Conservation (phyloP, 345 rosid genomes). For the Turritis glabra region DNA sequence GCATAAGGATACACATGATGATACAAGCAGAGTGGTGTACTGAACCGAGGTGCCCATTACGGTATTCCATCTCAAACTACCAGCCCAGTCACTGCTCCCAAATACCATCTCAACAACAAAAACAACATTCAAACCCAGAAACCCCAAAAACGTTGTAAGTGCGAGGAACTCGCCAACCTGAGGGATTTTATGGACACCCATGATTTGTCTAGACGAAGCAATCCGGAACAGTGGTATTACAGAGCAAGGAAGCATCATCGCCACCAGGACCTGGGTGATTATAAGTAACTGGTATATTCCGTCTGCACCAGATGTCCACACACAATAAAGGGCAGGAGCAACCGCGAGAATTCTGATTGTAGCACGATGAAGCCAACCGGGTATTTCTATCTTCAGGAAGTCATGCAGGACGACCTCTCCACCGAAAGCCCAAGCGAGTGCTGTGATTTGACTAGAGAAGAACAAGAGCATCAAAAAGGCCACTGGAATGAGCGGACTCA, state of each 20-base stretch:
- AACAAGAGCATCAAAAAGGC: constrained; percentile 61
- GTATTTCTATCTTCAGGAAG: constrained; percentile 80
- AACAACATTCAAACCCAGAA: constrained; percentile 73
- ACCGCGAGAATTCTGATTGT: constrained; percentile 79
- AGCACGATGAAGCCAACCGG: constrained; percentile 90
- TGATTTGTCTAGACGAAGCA: constrained; percentile 78
- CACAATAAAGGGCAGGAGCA: constrained; percentile 84
- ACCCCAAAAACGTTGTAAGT: constrained; percentile 60
- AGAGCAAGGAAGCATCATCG: constrained; percentile 86
- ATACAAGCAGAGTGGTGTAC: constrained; percentile 58
- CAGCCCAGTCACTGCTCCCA: constrained; percentile 93
- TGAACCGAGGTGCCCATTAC: constrained; percentile 54
- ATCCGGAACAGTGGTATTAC: constrained; percentile 89
- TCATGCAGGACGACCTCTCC: constrained; percentile 74
- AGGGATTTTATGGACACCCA: constrained; percentile 85
- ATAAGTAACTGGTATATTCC: constrained; percentile 88
- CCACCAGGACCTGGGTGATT: constrained; percentile 76
- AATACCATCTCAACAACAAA: constrained; percentile 84
- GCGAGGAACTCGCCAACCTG: constrained; percentile 70
- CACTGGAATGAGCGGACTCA: constrained; percentile 61
- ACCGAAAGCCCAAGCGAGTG: constrained; percentile 78
- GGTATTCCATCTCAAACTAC: constrained; percentile 72
- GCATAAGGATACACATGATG: constrained; percentile 68
- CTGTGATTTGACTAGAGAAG: constrained; percentile 71
- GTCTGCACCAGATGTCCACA: constrained; percentile 87